Conservation (phyloP, 345 rosid species). For the Salix arbutifolia region DNA sequence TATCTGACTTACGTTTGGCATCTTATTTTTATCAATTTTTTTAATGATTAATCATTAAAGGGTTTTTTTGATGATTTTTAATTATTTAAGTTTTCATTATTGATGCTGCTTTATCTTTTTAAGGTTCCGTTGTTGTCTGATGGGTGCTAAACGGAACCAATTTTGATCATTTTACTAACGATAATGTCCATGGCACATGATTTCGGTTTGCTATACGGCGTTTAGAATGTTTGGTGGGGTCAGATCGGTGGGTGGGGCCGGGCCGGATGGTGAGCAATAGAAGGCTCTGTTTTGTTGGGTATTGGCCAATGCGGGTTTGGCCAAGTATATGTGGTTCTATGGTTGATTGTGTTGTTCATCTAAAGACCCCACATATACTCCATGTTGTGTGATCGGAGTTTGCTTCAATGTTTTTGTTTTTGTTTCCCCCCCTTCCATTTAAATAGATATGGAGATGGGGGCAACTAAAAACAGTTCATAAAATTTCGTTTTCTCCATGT, state of each 20-base stretch:
- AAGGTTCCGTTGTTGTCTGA: not conserved
- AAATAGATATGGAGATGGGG: too few relatives aligned
- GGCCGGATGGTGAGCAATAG: slow-evolving; percentile 1
- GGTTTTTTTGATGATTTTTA: not conserved
- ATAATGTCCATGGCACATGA: not conserved
- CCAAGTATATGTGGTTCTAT: not conserved
- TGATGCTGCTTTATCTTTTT: slow-evolving; percentile 9
- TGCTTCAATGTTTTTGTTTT: too few relatives aligned
- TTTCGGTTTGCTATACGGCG: not conserved
- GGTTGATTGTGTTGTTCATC: not conserved
- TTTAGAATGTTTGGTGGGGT: slow-evolving; percentile 6
- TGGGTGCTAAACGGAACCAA: not conserved
- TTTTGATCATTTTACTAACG: not conserved
- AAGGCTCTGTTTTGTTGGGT: not conserved
- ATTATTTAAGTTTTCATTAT: not conserved
- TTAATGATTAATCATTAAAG: not conserved
- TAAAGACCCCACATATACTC: too few relatives aligned
- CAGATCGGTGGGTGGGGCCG: slow-evolving; percentile 5
- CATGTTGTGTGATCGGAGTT: too few relatives aligned
- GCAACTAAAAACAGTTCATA: too few relatives aligned
- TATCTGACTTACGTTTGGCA: not conserved
- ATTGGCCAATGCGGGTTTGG: not conserved
- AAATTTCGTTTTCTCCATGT: too few relatives aligned
- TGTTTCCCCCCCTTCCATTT: too few relatives aligned
- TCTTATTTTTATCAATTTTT: not conserved